Percentiles rank a stretch among this genome's conserved stretches.
Evolutionary conservation across 202 grass and related monocot genomes (phyloP).

Genomic region (Panicum hallii): DNA sequence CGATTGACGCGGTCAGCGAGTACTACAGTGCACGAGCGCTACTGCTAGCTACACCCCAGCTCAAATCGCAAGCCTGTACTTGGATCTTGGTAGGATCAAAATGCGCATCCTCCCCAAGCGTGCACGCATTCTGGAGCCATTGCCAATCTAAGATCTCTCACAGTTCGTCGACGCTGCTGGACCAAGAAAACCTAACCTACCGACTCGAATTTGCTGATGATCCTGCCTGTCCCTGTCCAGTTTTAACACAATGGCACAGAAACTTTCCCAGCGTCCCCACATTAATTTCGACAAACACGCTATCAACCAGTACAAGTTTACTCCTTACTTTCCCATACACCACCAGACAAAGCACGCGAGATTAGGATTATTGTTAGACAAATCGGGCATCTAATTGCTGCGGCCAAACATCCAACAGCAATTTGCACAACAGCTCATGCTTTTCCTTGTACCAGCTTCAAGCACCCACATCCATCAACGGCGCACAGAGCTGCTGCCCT

Average conservation of each 20-base stretch:
- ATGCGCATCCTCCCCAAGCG: no score
- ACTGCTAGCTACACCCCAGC: no score
- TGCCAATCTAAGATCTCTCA: no score
- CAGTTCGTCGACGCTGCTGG: no score
- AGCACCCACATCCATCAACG: background rate
- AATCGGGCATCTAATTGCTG: background rate
- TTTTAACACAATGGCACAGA: background rate
- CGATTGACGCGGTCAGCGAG: background rate
- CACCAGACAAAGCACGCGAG: background rate
- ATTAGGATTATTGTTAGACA: background rate
- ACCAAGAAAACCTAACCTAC: no score
- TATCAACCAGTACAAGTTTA: background rate
- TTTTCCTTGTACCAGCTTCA: background rate
- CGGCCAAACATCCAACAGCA: background rate
- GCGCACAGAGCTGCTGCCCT: slow-evolving; percentile 2
- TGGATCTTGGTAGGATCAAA: no score
- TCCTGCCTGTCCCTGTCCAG: background rate
- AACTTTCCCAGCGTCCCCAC: background rate
- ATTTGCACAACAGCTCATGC: background rate
- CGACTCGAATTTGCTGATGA: background rate
- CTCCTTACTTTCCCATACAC: background rate
- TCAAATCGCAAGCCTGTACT: no score
- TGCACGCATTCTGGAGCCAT: no score
- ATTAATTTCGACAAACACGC: background rate
- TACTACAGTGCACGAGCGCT: background rate